Conservation (phyloP, 495 filamentous ascomycete genomes). For the Parmelia sp. region DNA sequence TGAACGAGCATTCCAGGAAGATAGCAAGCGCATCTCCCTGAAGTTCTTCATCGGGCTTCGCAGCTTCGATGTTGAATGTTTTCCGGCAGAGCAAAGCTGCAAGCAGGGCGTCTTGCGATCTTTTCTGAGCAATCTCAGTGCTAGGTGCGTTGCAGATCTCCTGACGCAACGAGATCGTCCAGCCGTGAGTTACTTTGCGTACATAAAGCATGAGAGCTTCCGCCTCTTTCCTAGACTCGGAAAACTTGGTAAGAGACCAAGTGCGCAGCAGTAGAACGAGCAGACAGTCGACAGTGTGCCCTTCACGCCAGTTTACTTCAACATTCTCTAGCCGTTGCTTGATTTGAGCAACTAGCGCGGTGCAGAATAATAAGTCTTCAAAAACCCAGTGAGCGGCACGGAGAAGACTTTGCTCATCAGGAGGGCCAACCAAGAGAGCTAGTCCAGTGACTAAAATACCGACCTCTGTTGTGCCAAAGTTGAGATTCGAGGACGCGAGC, state of each 20-base stretch:
- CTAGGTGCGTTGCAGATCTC: constrained; percentile 41
- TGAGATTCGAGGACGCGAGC: constrained; percentile 47
- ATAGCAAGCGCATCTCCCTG: constrained; percentile 11
- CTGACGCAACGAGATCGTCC: constrained; percentile 40
- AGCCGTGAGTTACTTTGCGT: constrained; percentile 31
- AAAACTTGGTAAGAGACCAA: constrained; percentile 1
- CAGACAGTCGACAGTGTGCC: constrained; percentile 18
- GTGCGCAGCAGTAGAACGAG: constrained; percentile 11
- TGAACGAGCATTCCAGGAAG: constrained; percentile 23
- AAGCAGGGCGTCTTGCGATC: constrained; percentile 39
- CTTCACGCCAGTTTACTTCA: constrained; percentile 48
- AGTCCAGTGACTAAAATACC: constrained; percentile 39
- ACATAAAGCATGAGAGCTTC: constrained; percentile 24
- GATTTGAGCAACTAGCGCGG: constrained; percentile 38
- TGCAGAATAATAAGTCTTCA: constrained; percentile 39
- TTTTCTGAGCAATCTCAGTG: constrained; percentile 31
- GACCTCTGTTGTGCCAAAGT: constrained; percentile 43
- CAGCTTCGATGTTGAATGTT: constrained; percentile 36
- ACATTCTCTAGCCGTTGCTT: constrained; percentile 37
- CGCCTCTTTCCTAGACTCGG: constrained; percentile 6
- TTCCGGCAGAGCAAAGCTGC: constrained; percentile 46
- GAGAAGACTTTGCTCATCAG: constrained; percentile 27
- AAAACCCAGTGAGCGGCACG: constrained; percentile 42
- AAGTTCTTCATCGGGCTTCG: not conserved
- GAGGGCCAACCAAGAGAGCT: constrained; percentile 43